A percentile compares a stretch with the other conserved stretches of the same genome.
Evolutionary conservation across 805 yeast species (phyloP).

Genomic region (Trichomonascus vanleenenianus): DNA sequence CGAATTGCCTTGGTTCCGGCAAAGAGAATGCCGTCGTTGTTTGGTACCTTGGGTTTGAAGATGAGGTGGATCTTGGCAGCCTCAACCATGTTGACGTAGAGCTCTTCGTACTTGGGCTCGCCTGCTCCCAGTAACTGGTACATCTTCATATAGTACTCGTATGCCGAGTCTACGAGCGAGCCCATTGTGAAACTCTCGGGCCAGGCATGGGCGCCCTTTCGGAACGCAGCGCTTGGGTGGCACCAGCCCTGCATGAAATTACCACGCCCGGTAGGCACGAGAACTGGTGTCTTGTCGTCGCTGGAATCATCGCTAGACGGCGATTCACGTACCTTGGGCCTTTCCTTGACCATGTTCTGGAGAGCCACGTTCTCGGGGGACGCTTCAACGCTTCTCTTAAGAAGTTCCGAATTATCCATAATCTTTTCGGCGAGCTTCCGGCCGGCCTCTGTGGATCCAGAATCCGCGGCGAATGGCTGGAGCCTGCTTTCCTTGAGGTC

Average conservation of each 20-base stretch:
- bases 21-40: constrained; percentile 31
- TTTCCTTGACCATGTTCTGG: neutral
- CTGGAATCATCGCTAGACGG: neutral
- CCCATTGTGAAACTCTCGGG: constrained; percentile 30
- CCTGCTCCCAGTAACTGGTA: constrained; percentile 35
- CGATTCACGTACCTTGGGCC: neutral
- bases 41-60: constrained; percentile 39
- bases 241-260: neutral
- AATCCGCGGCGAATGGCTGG: neutral
- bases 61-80: constrained; percentile 36
- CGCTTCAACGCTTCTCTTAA: neutral
- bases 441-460: neutral
- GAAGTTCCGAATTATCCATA: constrained; percentile 3
- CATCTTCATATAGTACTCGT: constrained; percentile 44
- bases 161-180: constrained; percentile 39
- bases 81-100: constrained; percentile 27
- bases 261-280: constrained; percentile 3
- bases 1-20: constrained; percentile 19
- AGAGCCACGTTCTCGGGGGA: neutral
- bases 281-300: neutral
- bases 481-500: neutral
- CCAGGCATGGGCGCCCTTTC: neutral
- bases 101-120: constrained; percentile 29
- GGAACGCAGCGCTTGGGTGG: neutral
- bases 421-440: neutral